Evolutionary conservation across 2,329 filamentous ascomycete genomes (phyloP), one percentile per base, ranked within the genome.

Genomic region (Stachybotrys echinatus): DNA sequence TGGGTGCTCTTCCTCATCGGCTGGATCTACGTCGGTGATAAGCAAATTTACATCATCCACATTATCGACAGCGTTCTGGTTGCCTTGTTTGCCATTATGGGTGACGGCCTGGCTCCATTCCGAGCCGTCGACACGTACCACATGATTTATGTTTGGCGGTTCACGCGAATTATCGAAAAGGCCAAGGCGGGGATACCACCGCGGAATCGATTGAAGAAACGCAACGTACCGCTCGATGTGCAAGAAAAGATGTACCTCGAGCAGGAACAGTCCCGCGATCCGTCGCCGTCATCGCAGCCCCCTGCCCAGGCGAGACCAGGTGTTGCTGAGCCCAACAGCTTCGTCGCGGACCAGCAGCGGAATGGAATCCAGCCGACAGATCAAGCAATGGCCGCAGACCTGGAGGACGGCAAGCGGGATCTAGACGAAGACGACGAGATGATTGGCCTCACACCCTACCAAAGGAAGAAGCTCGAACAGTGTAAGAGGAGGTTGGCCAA

Each of bases 1-100:
- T 95, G 89, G 90, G 89, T 95, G 2, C 77, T 95, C n/a, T 94
- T 92, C 69, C 73, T 95, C 49, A 95, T 95, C 63, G 88, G 85
- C 45, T 95, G 89, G 89, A 89, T 94, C 62, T 91, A 90, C 55
- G 85, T 92, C 19, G 88, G 87, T 19, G 80, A 82, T 23, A 75
- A 77, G 58, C 87, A 92, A 63, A 71, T 81, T 4, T 92, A 88
- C 54, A 66, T 80, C 37, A 81, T 88, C 58, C 83, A 88, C 53
- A 68, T 88, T 45, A 87, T 89, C 55, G 85, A 89, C 67, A 84
- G 85, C 57, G 74, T 87, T 23, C 74, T 89, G 14, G 85, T 89
- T 6, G 85, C 83, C 12, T 74, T 89, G 6, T 89, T 89, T 55
- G 84, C 80, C 48, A 69, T 89, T 52, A 83, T 88, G 63, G 85